Percentiles rank a stretch among this genome's conserved stretches.
These are phyloP conservation scores for Amylocystis lapponica DNA, from an alignment of 768 basidiomycete species.

Conservation along the genomic window DNA sequence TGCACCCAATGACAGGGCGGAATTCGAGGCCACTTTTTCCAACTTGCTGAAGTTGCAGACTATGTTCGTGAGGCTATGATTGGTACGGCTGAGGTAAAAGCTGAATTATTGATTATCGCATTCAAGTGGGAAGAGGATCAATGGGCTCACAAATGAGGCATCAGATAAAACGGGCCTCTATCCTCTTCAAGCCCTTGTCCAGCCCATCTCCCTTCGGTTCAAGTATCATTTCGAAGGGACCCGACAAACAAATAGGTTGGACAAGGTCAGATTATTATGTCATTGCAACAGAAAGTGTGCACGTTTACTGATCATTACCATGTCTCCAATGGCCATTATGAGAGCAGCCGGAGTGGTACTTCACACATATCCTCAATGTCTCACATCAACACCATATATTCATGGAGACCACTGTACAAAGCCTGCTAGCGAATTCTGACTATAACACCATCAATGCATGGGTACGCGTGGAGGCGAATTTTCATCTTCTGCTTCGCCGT, in stretches of 20 bases:
- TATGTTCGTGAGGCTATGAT: constrained; percentile 46
- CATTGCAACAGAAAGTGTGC: too few relatives aligned
- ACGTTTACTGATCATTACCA: too few relatives aligned
- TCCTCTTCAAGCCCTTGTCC: constrained; percentile 77
- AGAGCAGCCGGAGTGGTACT: constrained; percentile 91
- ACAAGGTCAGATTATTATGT: constrained; percentile 66
- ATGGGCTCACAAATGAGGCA: constrained; percentile 17
- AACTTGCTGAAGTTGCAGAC: constrained; percentile 73
- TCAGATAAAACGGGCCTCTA: constrained; percentile 60
- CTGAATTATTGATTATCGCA: constrained; percentile 5
- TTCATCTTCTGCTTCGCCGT: background rate
- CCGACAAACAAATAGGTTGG: constrained; percentile 82
- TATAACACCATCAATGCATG: constrained; percentile 65
- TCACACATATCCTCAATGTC: constrained; percentile 85
- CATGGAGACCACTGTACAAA: constrained; percentile 71
- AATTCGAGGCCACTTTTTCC: constrained; percentile 75
- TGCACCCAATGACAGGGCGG: constrained; percentile 42
- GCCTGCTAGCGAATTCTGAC: constrained; percentile 56
- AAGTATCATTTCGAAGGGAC: constrained; percentile 92
- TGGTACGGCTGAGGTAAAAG: too few relatives aligned
- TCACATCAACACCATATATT: constrained; percentile 81
- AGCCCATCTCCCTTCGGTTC: constrained; percentile 82
- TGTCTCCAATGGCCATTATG: background rate
- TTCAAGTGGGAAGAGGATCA: constrained; percentile 49
- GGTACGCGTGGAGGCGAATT: constrained; percentile 36